Conservation (phyloP, 768 basidiomycete species). For the Rhizopogon vinicolor region DNA sequence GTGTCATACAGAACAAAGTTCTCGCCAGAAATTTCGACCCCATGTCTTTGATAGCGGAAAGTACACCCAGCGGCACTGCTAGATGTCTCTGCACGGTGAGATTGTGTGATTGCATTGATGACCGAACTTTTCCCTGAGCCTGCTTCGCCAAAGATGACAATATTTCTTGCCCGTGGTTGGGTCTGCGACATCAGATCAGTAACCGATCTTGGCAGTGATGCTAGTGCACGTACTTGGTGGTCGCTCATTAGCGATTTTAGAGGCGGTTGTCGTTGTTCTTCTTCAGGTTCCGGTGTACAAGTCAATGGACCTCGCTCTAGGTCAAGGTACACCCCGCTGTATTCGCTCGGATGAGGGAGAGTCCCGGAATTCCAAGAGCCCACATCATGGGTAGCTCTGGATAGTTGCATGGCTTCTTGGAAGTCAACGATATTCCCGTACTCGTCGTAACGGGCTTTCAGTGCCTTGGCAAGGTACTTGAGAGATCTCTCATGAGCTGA, state of each 20-base stretch:
- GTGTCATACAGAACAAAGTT: conserved; percentile 28
- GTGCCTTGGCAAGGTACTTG: conserved; percentile 11
- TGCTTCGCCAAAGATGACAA: conserved; percentile 19
- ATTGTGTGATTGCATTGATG: conserved; percentile 19
- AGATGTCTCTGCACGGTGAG: conserved; percentile 4
- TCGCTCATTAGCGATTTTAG: not conserved
- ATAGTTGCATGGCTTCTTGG: conserved; percentile 20
- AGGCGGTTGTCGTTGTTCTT: not conserved
- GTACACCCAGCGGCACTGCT: conserved; percentile 15
- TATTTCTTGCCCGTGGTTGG: not conserved
- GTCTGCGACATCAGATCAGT: not conserved
- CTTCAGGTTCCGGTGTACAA: too few species aligned
- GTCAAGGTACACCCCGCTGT: too few species aligned
- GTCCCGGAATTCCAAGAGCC: too few species aligned
- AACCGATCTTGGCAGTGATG: not conserved
- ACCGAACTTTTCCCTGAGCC: conserved; percentile 23
- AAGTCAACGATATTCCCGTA: conserved; percentile 15
- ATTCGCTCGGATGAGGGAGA: conserved; percentile 8
- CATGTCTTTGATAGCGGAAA: not conserved
- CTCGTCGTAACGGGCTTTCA: conserved; percentile 12
- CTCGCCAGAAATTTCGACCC: conserved; percentile 1
- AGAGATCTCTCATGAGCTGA: too few species aligned
- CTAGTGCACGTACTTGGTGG: not conserved
- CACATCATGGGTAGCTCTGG: conserved; percentile 6
- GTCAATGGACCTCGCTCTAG: too few species aligned